phyloP scores from a whole-genome alignment of 2,329 filamentous ascomycete species.

The Beauveria sp. region DNA sequence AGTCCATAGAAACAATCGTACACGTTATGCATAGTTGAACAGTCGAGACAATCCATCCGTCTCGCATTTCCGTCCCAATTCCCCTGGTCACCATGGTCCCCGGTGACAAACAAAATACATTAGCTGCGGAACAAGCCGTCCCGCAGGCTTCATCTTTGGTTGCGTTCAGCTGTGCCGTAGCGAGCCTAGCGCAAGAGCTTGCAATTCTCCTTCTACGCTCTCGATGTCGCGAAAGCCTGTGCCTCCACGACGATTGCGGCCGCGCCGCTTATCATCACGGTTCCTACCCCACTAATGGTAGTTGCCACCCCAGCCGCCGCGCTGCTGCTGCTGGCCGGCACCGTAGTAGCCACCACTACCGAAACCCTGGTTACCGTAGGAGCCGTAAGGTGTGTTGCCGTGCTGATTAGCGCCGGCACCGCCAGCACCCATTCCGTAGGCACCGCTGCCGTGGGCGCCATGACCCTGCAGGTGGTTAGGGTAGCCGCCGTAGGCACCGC shows the following conservation, averaged over 20 bases:
- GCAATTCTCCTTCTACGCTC: conserved; percentile 1
- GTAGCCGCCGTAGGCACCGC: conserved; percentile 45
- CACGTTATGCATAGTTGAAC: conserved; percentile 14
- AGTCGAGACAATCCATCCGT: conserved; percentile 11
- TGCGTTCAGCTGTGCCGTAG: background rate
- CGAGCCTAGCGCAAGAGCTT: conserved; percentile 1
- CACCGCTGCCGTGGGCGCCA: conserved; percentile 45
- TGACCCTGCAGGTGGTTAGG: conserved; percentile 47
- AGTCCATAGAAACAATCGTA: conserved; percentile 14
- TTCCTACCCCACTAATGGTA: conserved; percentile 40
- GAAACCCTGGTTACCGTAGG: conserved; percentile 43
- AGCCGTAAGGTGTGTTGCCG: conserved; percentile 44
- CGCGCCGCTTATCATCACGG: conserved; percentile 17
- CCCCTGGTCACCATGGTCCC: background rate
- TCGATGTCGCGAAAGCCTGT: background rate
- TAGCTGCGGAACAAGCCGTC: background rate
- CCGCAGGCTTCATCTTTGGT: background rate
- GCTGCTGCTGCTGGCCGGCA: conserved; percentile 32
- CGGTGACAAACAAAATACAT: conserved; percentile 8
- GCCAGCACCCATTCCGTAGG: conserved; percentile 46
- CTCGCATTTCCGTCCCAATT: conserved; percentile 7
- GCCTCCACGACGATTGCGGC: conserved; percentile 1
- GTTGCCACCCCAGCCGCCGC: conserved; percentile 53
- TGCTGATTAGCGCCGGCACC: conserved; percentile 44
- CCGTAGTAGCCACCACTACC: conserved; percentile 40